Conservation (phyloP, 2,329 filamentous ascomycete species). For the Epichloe sylvatica region DNA sequence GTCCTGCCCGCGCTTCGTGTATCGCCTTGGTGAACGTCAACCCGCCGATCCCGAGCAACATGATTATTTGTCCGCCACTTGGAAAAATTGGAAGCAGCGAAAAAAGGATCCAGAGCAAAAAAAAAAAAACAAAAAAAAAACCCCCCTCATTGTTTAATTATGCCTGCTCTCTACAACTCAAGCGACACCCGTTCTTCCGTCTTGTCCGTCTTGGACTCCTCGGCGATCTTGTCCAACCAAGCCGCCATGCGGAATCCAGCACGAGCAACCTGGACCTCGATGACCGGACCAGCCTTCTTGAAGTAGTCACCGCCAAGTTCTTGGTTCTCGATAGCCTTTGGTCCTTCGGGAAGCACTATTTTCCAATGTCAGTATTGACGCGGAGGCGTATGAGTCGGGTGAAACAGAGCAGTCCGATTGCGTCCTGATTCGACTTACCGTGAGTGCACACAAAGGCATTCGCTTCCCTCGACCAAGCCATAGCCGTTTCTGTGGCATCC, state of each 20-base stretch:
- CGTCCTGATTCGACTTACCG: conserved; percentile 27
- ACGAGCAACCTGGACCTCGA: conserved; percentile 53
- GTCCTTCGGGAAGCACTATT: conserved; percentile 47
- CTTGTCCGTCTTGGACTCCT: conserved; percentile 17
- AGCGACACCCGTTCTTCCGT: conserved; percentile 11
- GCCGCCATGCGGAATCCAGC: conserved; percentile 55
- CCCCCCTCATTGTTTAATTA: neutral
- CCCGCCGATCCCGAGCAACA: no score
- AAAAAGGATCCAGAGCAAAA: neutral
- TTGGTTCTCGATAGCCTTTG: conserved; percentile 40
- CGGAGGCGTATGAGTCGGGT: neutral
- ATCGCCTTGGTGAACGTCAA: neutral
- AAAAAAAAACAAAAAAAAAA: neutral
- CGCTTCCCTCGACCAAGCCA: conserved; percentile 50
- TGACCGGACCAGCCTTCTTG: conserved; percentile 45
- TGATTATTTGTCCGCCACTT: neutral
- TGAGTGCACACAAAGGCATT: conserved; percentile 50
- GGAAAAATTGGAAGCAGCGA: neutral
- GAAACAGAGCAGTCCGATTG: neutral
- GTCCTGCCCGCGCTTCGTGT: neutral
- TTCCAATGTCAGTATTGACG: neutral
- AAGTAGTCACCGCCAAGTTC: conserved; percentile 53
- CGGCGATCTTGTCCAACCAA: conserved; percentile 50
- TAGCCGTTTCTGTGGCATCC: conserved; percentile 39
- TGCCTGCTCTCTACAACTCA: conserved; percentile 15